A percentile compares a stretch with the other conserved stretches of the same genome.
Evolutionary conservation across 2,329 filamentous ascomycete species (phyloP).

Genomic region (Xylariales sp.): DNA sequence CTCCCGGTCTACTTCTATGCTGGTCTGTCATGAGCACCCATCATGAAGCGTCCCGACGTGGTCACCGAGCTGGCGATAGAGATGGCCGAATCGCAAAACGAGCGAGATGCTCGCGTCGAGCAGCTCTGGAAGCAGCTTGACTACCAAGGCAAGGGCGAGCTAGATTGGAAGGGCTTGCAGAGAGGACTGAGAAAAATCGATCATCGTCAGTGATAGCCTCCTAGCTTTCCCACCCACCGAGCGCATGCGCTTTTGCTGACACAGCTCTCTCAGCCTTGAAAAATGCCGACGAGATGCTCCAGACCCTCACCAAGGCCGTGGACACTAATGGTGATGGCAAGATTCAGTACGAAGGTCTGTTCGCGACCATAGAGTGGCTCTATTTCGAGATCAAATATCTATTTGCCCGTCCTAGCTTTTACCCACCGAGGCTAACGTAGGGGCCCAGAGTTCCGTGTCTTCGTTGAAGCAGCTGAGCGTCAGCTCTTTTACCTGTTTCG

Average conservation of each 20-base stretch:
- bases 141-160: constrained; percentile 77
- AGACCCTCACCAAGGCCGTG: constrained; percentile 82
- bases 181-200: constrained; percentile 89
- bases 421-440: constrained; percentile 30
- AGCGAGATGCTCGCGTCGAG: constrained; percentile 84
- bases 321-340: constrained; percentile 89
- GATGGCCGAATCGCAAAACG: constrained; percentile 79
- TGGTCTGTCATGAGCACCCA: constrained; percentile 55
- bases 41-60: constrained; percentile 62
- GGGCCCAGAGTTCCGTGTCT: constrained; percentile 83
- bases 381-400: constrained; percentile 5
- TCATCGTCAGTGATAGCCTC: constrained; percentile 74
- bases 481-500: constrained; percentile 86
- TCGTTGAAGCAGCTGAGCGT: constrained; percentile 87
- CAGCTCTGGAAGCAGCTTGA: constrained; percentile 87
- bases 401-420: background rate
- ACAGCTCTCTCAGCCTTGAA: constrained; percentile 70
- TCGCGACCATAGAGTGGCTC: constrained; percentile 25
- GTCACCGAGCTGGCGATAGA: constrained; percentile 68
- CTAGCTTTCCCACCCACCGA: constrained; percentile 7
- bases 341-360: constrained; percentile 88
- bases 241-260: constrained; percentile 31
- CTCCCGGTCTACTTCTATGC: constrained; percentile 36
- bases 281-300: constrained; percentile 88
- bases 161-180: constrained; percentile 87